Evolutionary conservation across 345 rosid genomes (phyloP).

Genomic region (Stellera chamaejasme): DNA sequence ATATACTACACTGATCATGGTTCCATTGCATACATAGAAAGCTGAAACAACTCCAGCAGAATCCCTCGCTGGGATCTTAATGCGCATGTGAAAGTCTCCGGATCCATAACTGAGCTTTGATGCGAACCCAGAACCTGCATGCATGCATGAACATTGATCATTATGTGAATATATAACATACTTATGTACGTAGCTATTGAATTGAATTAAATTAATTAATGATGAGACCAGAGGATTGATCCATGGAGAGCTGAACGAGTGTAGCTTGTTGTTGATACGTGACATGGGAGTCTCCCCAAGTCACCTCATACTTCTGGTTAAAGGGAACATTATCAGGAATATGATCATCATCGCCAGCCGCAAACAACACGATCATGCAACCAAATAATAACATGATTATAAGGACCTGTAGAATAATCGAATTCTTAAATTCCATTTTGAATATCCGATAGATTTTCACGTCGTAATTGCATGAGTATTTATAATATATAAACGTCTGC

Average conservation of each 20-base stretch:
- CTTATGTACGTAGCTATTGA: too few species aligned
- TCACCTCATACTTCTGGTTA: slow-evolving; percentile 26
- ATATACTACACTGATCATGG: not conserved
- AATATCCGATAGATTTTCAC: too few species aligned
- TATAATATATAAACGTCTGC: too few species aligned
- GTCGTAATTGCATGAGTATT: too few species aligned
- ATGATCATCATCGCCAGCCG: too few species aligned
- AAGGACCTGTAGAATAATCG: too few species aligned
- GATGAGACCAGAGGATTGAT: slow-evolving; percentile 35
- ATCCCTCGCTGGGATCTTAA: slow-evolving; percentile 45
- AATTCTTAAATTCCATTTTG: too few species aligned
- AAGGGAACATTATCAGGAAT: slow-evolving; percentile 10
- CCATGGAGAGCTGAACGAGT: slow-evolving; percentile 44
- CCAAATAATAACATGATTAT: too few species aligned
- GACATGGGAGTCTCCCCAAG: slow-evolving; percentile 39
- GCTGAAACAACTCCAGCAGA: slow-evolving; percentile 62
- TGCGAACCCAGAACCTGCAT: slow-evolving; percentile 41
- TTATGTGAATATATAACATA: too few species aligned
- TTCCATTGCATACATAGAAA: slow-evolving; percentile 46
- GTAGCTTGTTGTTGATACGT: slow-evolving; percentile 16
- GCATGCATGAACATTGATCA: too few species aligned
- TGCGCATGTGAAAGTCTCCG: slow-evolving; percentile 42
- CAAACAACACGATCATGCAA: too few species aligned
- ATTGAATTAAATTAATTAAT: too few species aligned
- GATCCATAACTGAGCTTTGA: slow-evolving; percentile 44